Evolutionary conservation across 225 moss, liverwort and hornwort species (phyloP), one percentile per base, ranked within the genome.

Genomic region (Takakia lepidozioides): DNA sequence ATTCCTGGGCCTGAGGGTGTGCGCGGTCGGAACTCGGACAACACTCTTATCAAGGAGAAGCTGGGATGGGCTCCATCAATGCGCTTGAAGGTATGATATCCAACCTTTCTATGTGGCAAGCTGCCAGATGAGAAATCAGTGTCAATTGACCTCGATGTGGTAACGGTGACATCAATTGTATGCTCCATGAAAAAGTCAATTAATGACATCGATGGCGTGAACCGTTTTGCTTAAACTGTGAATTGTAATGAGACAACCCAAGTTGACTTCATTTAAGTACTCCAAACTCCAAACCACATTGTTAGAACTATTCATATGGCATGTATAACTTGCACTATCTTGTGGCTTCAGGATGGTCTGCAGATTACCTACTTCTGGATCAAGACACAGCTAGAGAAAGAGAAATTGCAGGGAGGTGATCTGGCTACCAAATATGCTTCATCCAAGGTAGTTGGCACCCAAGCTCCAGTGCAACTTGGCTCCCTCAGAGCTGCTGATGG

Each of bases 381-480:
- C 60, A 85, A 85, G 76, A 73, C 79, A 55, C 93, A 93, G 52
- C 62, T 88, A 0, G 78, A 71, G 42, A 78, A 84, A 59, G 93
- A 93, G 38, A 54, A 58, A n/a, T 38, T 47, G 0, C 52, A 64
- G 1, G 83, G 80, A 0, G 58, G 41, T 0, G 78, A 75, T 14
- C 51, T 88, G 0, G 68, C 85, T 0, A 23, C 68, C 27, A 82
- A 73, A 54, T 93, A 83, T 0, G 72, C 88, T 0, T 55, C 78
- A 4, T 93, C 88, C 8, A 93, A 88, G 43, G 83, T 93, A 46
- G 92, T 93, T 15, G 85, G 93, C 58, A 93, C 93, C 0, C 93
- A 93, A 44, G 93, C 93, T 0, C 93, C 93, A 0, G 88, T 93
- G 49, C 76, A 88, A 22, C 51, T 93, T 17, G 93, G 93, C 0